phyloP scores from a whole-genome alignment of 2,329 filamentous ascomycete genomes.

The Hymenoscyphus occultus region DNA sequence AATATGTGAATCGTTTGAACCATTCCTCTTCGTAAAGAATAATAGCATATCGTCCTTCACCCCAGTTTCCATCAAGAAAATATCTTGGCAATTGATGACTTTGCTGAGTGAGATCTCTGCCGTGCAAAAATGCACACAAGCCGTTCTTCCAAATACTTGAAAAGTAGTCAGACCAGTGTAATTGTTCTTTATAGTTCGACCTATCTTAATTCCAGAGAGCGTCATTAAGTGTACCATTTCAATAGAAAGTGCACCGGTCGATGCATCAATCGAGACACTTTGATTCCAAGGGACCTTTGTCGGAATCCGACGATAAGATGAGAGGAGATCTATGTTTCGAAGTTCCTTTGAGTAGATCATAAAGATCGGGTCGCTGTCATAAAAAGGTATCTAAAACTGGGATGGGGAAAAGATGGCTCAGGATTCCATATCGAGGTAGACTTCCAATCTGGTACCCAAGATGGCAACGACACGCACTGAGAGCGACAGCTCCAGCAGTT shows the following conservation, averaged over 20 bases:
- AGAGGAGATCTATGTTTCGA: background rate
- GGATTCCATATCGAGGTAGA: background rate
- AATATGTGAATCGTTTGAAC: background rate
- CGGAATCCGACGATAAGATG: background rate
- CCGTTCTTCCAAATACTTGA: background rate
- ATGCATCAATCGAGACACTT: background rate
- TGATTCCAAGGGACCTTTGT: background rate
- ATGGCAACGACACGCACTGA: background rate
- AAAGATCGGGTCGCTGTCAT: too few species aligned
- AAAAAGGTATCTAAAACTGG: background rate
- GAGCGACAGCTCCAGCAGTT: background rate
- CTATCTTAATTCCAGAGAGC: background rate
- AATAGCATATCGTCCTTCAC: background rate
- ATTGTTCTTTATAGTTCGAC: background rate
- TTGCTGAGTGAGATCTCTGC: background rate
- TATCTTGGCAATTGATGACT: background rate
- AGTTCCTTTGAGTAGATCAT: too few species aligned
- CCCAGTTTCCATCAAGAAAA: background rate
- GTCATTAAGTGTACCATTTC: background rate
- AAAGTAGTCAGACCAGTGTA: background rate
- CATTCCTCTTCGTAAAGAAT: background rate
- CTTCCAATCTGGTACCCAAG: background rate
- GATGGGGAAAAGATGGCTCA: background rate
- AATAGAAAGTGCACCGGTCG: background rate
- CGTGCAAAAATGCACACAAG: background rate